Conservation (phyloP, 306 rosid genomes). For the Fagus crenata region DNA sequence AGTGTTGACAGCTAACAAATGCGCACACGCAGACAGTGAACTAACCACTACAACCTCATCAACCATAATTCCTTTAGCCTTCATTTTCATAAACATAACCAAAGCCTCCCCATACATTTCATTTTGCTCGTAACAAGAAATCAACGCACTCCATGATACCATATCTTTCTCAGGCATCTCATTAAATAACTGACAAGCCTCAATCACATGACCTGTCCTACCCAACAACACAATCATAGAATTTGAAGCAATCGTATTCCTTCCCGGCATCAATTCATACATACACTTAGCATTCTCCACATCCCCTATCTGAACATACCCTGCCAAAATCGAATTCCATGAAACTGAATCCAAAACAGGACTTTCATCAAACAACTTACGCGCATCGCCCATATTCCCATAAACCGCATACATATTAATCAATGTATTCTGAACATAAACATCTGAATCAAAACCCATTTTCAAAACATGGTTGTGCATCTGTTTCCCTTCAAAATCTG, state of each 20-base stretch:
- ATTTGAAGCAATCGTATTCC: constrained; percentile 61
- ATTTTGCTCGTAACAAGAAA: constrained; percentile 73
- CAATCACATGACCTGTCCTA: constrained; percentile 42
- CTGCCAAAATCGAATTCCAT: constrained; percentile 78
- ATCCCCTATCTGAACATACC: constrained; percentile 55
- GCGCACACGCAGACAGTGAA: constrained; percentile 59
- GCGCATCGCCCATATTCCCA: constrained; percentile 56
- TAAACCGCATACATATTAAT: constrained; percentile 62
- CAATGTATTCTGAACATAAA: constrained; percentile 71
- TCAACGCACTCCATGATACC: constrained; percentile 80
- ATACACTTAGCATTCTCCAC: constrained; percentile 44
- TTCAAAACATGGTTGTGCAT: constrained; percentile 56
- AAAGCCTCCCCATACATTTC: constrained; percentile 59
- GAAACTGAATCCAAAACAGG: constrained; percentile 62
- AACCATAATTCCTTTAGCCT: constrained; percentile 45
- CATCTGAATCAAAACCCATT: constrained; percentile 55
- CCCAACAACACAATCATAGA: constrained; percentile 72
- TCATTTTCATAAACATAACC: constrained; percentile 56
- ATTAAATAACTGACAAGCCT: constrained; percentile 51
- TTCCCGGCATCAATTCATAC: constrained; percentile 54
- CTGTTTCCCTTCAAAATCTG: constrained; percentile 57
- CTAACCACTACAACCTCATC: constrained; percentile 80
- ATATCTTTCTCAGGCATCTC: constrained; percentile 54
- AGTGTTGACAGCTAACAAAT: constrained; percentile 23
- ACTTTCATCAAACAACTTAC: constrained; percentile 67